Evolutionary conservation across 768 basidiomycete species (phyloP).

Genomic region (Termitomyces sp.): DNA sequence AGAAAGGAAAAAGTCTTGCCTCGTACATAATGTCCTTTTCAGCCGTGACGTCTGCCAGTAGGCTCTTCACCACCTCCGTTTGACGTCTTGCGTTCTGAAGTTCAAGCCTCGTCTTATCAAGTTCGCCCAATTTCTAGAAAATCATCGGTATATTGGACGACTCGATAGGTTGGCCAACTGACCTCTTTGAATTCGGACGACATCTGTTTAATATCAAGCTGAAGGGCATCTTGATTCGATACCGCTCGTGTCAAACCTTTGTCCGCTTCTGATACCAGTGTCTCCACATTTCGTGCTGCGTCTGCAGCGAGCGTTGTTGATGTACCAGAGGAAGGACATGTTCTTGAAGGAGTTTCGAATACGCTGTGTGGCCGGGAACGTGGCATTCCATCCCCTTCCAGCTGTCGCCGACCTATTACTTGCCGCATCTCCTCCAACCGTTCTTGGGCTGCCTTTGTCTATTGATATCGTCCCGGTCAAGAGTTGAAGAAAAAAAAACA

Average conservation of each 20-base stretch:
- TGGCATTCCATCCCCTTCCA: slow-evolving; percentile 39
- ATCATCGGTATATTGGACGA: neutral
- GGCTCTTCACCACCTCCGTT: slow-evolving; percentile 72
- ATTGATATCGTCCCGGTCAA: neutral
- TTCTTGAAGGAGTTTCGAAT: slow-evolving; percentile 24
- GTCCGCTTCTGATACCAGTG: slow-evolving; percentile 54
- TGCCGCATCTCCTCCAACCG: slow-evolving; percentile 82
- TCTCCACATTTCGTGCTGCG: slow-evolving; percentile 41
- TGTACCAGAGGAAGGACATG: neutral
- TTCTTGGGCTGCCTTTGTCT: slow-evolving; percentile 74
- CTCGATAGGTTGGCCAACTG: slow-evolving; percentile 10
- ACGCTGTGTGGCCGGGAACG: slow-evolving; percentile 39
- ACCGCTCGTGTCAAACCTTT: slow-evolving; percentile 44
- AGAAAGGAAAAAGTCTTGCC: slow-evolving; percentile 31
- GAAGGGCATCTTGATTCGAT: slow-evolving; percentile 50
- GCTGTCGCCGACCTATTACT: slow-evolving; percentile 55
- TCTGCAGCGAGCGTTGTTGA: slow-evolving; percentile 26
- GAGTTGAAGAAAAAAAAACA: neutral
- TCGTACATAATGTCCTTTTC: slow-evolving; percentile 95
- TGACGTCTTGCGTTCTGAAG: slow-evolving; percentile 67
- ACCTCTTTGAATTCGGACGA: slow-evolving; percentile 56
- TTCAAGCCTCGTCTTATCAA: slow-evolving; percentile 58
- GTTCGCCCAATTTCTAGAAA: slow-evolving; percentile 51
- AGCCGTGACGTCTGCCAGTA: slow-evolving; percentile 69
- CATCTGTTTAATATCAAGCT: slow-evolving; percentile 42